A percentile compares a stretch with the other conserved stretches of the same genome.
These are phyloP conservation scores for Capsicum chinense DNA, from an alignment of 257 asterid genomes.

Conservation along the genomic window DNA sequence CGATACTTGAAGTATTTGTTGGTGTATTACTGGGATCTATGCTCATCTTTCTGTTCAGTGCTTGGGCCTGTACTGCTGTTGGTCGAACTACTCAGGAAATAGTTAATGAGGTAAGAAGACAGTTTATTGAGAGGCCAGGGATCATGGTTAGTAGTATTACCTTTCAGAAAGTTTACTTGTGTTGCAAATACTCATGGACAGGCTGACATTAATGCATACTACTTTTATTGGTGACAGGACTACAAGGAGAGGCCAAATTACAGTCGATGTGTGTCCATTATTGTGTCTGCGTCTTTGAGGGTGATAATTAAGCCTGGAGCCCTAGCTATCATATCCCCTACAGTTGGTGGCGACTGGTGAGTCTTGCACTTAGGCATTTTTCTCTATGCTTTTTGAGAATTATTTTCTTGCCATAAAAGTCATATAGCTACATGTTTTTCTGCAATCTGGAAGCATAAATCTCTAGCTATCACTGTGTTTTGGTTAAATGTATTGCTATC, in stretches of 20 bases:
- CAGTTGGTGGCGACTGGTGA: constrained; percentile 61
- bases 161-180: constrained; percentile 25
- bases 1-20: constrained; percentile 95
- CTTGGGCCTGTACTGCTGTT: constrained; percentile 99
- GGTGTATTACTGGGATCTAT: constrained; percentile 97
- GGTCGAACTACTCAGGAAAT: constrained; percentile 99
- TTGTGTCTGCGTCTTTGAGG: constrained; percentile 95
- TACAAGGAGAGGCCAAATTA: constrained; percentile 98
- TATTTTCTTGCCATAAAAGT: neutral
- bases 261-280: constrained; percentile 94
- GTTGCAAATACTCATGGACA: neutral
- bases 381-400: neutral
- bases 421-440: neutral
- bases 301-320: constrained; percentile 99
- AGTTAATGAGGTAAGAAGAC: constrained; percentile 96
- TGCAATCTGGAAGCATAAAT: neutral
- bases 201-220: neutral
- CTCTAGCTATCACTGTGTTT: neutral
- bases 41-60: constrained; percentile 96
- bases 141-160: constrained; percentile 75
- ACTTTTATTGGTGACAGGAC: constrained; percentile 55
- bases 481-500: neutral
- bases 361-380: constrained; percentile 15
- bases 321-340: constrained; percentile 91
- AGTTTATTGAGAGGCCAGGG: constrained; percentile 99